Evolutionary conservation across 208 protist species (phyloP), one percentile per base, ranked within the genome.

Genomic region (Strigomonas oncopelti): DNA sequence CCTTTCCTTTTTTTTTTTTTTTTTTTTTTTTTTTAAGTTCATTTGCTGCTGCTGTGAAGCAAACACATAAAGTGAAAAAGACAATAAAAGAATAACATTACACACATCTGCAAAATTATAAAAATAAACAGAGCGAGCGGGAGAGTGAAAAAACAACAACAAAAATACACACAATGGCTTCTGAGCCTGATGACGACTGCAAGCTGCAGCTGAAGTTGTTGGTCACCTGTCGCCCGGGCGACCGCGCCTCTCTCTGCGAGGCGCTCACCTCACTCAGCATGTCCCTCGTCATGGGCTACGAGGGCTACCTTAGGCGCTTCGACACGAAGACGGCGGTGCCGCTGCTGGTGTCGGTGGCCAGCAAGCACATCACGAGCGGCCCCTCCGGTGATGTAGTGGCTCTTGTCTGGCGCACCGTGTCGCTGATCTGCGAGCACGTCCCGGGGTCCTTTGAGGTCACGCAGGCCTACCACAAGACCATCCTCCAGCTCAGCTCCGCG

Each of bases 401-500:
- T 22, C 78, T 93, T 53, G 32, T 82, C 20, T 85, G 93, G 57
- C 81, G 91, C 18, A 77, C 84, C 5, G 58, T 92, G 22, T 84
- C 91, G 0, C 83, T 96, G 22, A 90, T 93, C 31, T 77, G 92
- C 59, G 87, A 96, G 75, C 79, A 91, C 69, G 91, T 91, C 8
- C 91, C 91, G 0, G 80, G 73, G 27, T 87, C 87, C 13, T 90
- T 89, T 69, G 80, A 87, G 3, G 79, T 55, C 16, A 77, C 77
- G 28, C 60, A 69, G 36, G 45, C 36, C 3, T 78, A 81, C 46
- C 87, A 95, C 58, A 78, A 81, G 61, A 48, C 60, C 0, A 59
- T 91, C 13, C 76, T 90, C 36, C 60, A 80, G 52, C 54, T 84
- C 8, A 66, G 78, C 28, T 89, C 75, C 54, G 63, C 71, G 51